Conservation (phyloP, 2,329 filamentous ascomycete genomes). For the Intubia oerlemansii region DNA sequence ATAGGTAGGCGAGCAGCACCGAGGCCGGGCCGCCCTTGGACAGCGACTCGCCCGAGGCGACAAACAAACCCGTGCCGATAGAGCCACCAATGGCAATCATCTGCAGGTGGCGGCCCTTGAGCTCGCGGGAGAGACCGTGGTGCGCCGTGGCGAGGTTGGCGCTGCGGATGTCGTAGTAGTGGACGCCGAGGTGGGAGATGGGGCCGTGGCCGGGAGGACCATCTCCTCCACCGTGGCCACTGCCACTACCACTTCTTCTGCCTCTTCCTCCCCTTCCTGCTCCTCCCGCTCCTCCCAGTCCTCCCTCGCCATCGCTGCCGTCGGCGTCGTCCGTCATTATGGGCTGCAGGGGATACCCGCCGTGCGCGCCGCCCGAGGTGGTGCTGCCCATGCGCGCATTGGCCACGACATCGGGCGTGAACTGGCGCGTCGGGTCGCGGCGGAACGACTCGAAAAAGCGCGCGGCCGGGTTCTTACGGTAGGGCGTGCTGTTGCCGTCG, state of each 20-base stretch:
- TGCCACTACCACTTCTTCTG: neutral
- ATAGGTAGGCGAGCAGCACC: slow-evolving; percentile 51
- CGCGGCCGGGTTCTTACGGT: slow-evolving; percentile 3
- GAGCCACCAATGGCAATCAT: slow-evolving; percentile 96
- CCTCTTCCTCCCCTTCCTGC: neutral
- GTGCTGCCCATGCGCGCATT: neutral
- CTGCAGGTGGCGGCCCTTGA: slow-evolving; percentile 75
- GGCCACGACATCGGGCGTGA: slow-evolving; percentile 18
- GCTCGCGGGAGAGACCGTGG: slow-evolving; percentile 50
- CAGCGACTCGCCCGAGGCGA: slow-evolving; percentile 56
- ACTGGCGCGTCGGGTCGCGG: slow-evolving; percentile 30
- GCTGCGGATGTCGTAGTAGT: slow-evolving; percentile 32
- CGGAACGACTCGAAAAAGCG: slow-evolving; percentile 40
- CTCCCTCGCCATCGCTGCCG: neutral
- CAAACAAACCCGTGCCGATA: slow-evolving; percentile 78
- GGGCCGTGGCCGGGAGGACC: slow-evolving; percentile 7
- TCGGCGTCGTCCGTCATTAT: slow-evolving; percentile 1
- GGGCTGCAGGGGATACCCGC: slow-evolving; percentile 3
- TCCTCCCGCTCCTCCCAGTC: neutral
- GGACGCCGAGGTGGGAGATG: no score
- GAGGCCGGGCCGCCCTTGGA: slow-evolving; percentile 57
- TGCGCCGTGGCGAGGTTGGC: slow-evolving; percentile 55
- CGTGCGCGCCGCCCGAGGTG: neutral
- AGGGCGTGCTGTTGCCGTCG: slow-evolving; percentile 1
- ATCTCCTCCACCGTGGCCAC: neutral